Base-by-base conservation (phyloP, 108 stramenopile species). In the Cyclostephanos tholiformis region DNA sequence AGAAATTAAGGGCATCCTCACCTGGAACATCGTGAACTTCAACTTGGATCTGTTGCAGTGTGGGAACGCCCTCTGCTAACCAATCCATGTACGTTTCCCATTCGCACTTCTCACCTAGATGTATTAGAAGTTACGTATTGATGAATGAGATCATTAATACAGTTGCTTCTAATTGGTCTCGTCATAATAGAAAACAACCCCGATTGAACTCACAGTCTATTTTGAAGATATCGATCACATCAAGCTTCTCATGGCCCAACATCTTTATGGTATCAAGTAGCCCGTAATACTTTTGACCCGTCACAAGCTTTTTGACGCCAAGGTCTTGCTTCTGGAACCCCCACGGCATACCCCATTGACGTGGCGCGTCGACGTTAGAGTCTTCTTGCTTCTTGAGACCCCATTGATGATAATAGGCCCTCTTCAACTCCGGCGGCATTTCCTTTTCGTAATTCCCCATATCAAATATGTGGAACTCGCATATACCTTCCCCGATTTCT, bases 51-150 rank as follows among this genome's bases (percentile, higher is more conserved):
- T 84, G 83, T 26, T 76, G 74, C 2, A 83, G 44, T 16, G 59
- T 25, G n/a, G 82, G 76, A 36, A 69, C 36, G 11, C 52, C 67
- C 35, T 76, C 78, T 10, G 55, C 9, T 16, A 84, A 14, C 83
- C 83, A 79, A 67, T 74, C 74, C 16, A 39, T 43, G 62, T 57
- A 83, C 14, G 72, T 83, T 9, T 74, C 73, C 84, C 84, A 86
- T 65, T 90, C 89, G 65, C 89, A 90, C 9, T 76, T 69, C 65
- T 90, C 89, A 65, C 89, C n/a, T n/a, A n/a, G n/a, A n/a, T n/a
- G n/a, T n/a, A n/a, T n/a, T n/a, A n/a, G n/a, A n/a, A n/a, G n/a
- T n/a, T n/a, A n/a, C n/a, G n/a, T n/a, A n/a, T n/a, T n/a, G n/a
- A n/a, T n/a, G n/a, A n/a, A n/a, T n/a, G n/a, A n/a, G n/a, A n/a